Evolutionary conservation across 768 basidiomycete species (phyloP).

Genomic region (Suillus weaverae): DNA sequence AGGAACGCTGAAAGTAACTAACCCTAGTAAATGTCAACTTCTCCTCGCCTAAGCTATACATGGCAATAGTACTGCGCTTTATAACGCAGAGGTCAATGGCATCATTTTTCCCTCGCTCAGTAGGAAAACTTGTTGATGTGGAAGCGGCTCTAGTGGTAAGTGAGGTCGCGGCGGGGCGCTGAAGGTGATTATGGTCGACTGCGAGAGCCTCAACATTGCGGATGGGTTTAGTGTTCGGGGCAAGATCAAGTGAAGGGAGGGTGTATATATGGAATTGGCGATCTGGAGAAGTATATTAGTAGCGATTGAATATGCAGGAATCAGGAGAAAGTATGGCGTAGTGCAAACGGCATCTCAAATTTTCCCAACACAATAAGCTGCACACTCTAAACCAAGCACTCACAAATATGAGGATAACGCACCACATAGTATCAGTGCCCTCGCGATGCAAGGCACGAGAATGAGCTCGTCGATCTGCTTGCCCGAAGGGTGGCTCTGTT

Average conservation of each 20-base stretch:
- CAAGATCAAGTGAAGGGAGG: slow-evolving; percentile 76
- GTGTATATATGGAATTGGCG: slow-evolving; percentile 76
- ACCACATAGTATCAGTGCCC: slow-evolving; percentile 76
- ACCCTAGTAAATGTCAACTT: slow-evolving; percentile 64
- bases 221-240: slow-evolving; percentile 70
- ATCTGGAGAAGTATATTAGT: slow-evolving; percentile 35
- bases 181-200: slow-evolving; percentile 75
- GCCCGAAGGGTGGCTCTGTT: slow-evolving; percentile 64
- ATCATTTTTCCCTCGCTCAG: slow-evolving; percentile 34
- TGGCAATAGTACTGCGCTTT: slow-evolving; percentile 61
- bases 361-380: background rate
- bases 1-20: slow-evolving; percentile 4
- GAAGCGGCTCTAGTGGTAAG: slow-evolving; percentile 34
- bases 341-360: background rate
- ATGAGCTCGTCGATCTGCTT: slow-evolving; percentile 81
- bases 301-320: background rate
- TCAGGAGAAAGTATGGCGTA: background rate
- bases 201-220: slow-evolving; percentile 80
- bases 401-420: slow-evolving; percentile 24
- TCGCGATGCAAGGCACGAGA: slow-evolving; percentile 72
- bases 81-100: slow-evolving; percentile 73
- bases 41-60: slow-evolving; percentile 65
- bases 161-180: slow-evolving; percentile 44
- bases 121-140: background rate
- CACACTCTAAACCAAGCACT: background rate